Evolutionary conservation across 2,329 filamentous ascomycete species (phyloP).

Genomic region (Fusarium equiseti): DNA sequence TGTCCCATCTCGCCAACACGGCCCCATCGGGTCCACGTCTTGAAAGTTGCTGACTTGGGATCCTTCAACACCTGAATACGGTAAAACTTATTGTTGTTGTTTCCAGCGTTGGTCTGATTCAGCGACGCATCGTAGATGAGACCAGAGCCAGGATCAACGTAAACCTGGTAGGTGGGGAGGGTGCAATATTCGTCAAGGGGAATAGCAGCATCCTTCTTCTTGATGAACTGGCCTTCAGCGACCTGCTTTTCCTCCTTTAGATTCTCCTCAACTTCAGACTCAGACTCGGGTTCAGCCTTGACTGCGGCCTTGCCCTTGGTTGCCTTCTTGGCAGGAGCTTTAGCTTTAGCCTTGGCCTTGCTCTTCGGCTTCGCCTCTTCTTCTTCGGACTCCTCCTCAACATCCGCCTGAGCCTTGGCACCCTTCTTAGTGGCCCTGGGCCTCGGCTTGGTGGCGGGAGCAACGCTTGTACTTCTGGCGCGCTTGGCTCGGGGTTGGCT

Average conservation of each 20-base stretch:
- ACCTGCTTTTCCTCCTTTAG: slow-evolving; percentile 52
- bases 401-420: slow-evolving; percentile 35
- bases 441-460: background rate
- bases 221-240: slow-evolving; percentile 60
- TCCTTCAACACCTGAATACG: slow-evolving; percentile 72
- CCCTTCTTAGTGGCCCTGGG: slow-evolving; percentile 37
- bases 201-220: slow-evolving; percentile 59
- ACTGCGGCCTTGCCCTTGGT: slow-evolving; percentile 41
- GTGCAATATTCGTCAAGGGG: slow-evolving; percentile 63
- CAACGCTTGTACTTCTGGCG: slow-evolving; percentile 1
- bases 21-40: slow-evolving; percentile 84
- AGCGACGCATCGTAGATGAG: slow-evolving; percentile 83
- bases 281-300: slow-evolving; percentile 43
- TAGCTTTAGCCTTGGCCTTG: slow-evolving; percentile 40
- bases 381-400: slow-evolving; percentile 47
- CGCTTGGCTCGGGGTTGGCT: slow-evolving; percentile 40
- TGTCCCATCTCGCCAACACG: slow-evolving; percentile 75
- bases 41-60: slow-evolving; percentile 55
- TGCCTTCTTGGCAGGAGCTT: slow-evolving; percentile 34
- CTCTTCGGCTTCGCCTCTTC: slow-evolving; percentile 43
- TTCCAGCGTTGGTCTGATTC: slow-evolving; percentile 78
- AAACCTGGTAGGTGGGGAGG: slow-evolving; percentile 63
- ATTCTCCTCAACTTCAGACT: slow-evolving; percentile 34
- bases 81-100: slow-evolving; percentile 89
- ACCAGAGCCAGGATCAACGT: slow-evolving; percentile 70